Evolutionary conservation across 106 monocot species (phyloP).

Genomic region (Amphibolis antarctica): DNA sequence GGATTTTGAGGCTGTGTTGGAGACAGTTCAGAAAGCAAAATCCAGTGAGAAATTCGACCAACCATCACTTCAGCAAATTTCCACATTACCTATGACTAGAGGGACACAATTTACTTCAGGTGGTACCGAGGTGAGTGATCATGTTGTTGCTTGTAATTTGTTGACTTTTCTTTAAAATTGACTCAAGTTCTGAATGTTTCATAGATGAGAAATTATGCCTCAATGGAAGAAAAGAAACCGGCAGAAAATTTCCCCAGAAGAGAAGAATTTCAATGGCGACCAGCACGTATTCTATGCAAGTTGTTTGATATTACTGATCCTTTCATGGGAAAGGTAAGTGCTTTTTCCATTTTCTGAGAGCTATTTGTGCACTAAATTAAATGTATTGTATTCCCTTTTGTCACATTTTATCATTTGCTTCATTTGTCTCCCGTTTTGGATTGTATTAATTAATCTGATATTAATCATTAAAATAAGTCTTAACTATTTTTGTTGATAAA

Average conservation of each 20-base stretch:
- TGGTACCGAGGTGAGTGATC: conserved; percentile 25
- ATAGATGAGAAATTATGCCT: conserved; percentile 12
- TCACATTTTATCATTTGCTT: no score
- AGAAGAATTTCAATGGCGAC: conserved; percentile 86
- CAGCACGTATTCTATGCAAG: conserved; percentile 80
- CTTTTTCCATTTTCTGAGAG: background rate
- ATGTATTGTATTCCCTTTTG: no score
- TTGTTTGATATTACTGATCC: conserved; percentile 93
- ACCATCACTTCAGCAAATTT: conserved; percentile 11
- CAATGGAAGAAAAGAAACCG: conserved; percentile 26
- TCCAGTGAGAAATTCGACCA: background rate
- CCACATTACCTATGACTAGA: conserved; percentile 9
- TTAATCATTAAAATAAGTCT: no score
- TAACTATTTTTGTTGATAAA: no score
- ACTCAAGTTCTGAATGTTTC: background rate
- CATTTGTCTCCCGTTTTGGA: no score
- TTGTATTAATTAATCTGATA: no score
- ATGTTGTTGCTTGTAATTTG: conserved; percentile 1
- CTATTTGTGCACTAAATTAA: no score
- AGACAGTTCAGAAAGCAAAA: conserved; percentile 51
- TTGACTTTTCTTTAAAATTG: background rate
- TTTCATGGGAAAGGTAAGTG: conserved; percentile 89
- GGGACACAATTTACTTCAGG: conserved; percentile 40
- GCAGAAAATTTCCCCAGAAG: conserved; percentile 46
- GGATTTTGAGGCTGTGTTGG: conserved; percentile 86